Base-by-base conservation (phyloP, 202 grass and related monocot genomes). In the Saccharum hybrid region DNA sequence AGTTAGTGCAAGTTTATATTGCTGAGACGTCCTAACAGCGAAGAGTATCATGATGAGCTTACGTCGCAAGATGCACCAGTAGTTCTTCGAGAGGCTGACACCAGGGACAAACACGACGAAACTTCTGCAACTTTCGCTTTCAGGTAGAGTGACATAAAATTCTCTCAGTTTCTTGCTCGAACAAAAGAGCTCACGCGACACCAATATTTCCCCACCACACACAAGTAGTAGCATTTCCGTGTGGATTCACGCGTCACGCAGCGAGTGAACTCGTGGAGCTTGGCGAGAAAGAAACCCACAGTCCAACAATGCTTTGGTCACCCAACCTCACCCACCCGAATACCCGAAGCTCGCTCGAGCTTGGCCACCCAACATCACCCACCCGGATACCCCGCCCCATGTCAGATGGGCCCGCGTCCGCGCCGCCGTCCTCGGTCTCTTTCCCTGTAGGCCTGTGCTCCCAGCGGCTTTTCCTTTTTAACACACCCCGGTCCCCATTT, bases 391-490 rank as follows among this genome's bases (percentile, higher is more conserved):
- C 19, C 19, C 8, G 54, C n/a, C n/a, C 8, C 12, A 39, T 82
- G 79, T 13, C 79, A 86, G 61, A 18, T 90, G 88, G 74, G 10
- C 66, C 74, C 36, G 36, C 36, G 36, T 7, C 54, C 19, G 28
- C 3, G 18, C 7, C 34, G 3, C 41, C 1, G 10, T 0, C 26
- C 14, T 15, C 43, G 10, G 34, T 7, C 19, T 74, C 31, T 51
- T 49, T 40, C 56, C 57, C 11, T 13, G 83, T 19, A 21, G 28
- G 28, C 28, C 28, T 28, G 28, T 28, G 28, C 49, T 37, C 5
- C 80, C 80, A 75, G 43, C 54, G 23, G 22, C 38, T 23, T 7
- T 71, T 83, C 10, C 41, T 37, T 86, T 83, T 86, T 86, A 86
- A 13, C 39, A 23, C 85, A 65, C 45, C 8, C 21, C 0, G 0